Evolutionary conservation across 768 basidiomycete genomes (phyloP).

Genomic region (Boletus vermiculosoides): DNA sequence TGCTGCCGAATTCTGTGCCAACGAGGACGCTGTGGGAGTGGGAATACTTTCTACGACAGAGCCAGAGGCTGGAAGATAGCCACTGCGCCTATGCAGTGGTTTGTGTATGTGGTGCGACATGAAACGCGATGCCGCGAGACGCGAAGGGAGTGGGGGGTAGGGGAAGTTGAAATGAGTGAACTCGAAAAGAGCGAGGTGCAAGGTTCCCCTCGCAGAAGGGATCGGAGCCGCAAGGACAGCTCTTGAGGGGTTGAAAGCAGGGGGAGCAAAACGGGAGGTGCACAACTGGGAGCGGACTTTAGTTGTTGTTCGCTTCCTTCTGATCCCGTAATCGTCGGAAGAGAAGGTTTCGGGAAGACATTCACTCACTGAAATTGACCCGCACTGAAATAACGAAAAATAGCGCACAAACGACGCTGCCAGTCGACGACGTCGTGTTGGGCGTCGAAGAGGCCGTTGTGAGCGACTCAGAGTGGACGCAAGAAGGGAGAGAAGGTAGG

Average conservation of each 20-base stretch:
- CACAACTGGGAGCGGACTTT: constrained; percentile 12
- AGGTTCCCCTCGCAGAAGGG: constrained; percentile 26
- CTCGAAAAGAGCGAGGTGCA: constrained; percentile 19
- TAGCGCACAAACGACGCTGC: constrained; percentile 5
- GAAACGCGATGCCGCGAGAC: not conserved
- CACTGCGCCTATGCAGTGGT: constrained; percentile 15
- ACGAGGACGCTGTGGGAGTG: constrained; percentile 24
- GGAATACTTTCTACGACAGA: constrained; percentile 26
- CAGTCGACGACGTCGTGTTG: constrained; percentile 7
- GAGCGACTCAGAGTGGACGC: not conserved
- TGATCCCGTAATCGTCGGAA: constrained; percentile 2
- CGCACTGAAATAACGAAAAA: not conserved
- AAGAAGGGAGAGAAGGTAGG: not conserved
- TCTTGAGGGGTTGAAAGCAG: not conserved
- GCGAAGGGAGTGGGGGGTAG: not conserved
- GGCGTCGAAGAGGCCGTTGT: not conserved
- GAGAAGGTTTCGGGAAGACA: not conserved
- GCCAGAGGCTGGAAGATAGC: constrained; percentile 17
- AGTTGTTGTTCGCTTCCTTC: constrained; percentile 20
- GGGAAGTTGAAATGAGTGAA: constrained; percentile 1
- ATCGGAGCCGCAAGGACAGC: constrained; percentile 2
- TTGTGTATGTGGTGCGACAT: constrained; percentile 20
- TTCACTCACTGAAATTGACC: constrained; percentile 14
- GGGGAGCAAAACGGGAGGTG: not conserved
- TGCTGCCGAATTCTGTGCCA: constrained; percentile 22